Conservation (phyloP, 352 stramenopile species). For the Pythium phragmiticola region DNA sequence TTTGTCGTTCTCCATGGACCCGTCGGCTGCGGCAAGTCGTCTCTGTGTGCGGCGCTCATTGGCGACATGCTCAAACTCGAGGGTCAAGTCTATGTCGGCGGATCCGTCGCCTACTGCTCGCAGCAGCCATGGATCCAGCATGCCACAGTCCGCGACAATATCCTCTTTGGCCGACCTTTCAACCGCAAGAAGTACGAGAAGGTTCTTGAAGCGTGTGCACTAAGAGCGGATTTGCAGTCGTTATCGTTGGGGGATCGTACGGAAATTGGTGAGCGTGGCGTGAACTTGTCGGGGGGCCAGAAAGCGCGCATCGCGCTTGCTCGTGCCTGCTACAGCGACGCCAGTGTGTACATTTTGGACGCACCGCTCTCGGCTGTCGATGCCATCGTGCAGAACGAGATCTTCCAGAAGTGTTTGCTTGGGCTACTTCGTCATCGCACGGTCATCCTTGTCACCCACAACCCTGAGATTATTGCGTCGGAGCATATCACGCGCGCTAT, state of each 20-base stretch:
- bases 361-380: slow-evolving; percentile 91
- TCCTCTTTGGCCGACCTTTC: slow-evolving; percentile 88
- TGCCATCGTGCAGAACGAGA: slow-evolving; percentile 86
- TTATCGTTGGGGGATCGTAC: slow-evolving; percentile 73
- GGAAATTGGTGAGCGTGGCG: slow-evolving; percentile 49
- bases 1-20: too few relatives aligned
- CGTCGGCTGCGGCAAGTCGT: too few relatives aligned
- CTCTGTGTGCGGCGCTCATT: too few relatives aligned
- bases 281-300: slow-evolving; percentile 54
- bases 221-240: slow-evolving; percentile 73
- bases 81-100: too few relatives aligned
- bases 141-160: slow-evolving; percentile 92
- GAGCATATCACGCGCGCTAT: slow-evolving; percentile 35
- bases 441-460: slow-evolving; percentile 66
- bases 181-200: slow-evolving; percentile 68
- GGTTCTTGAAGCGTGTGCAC: slow-evolving; percentile 75
- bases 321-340: slow-evolving; percentile 50
- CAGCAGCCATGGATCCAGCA: slow-evolving; percentile 53
- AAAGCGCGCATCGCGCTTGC: slow-evolving; percentile 50
- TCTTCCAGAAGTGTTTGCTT: slow-evolving; percentile 80
- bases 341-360: slow-evolving; percentile 80
- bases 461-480: slow-evolving; percentile 64
- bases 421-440: slow-evolving; percentile 65
- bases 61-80: too few relatives aligned
- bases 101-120: too few relatives aligned